Conservation (phyloP, 1,139 yeast genomes). For the Candida sanyaensis region DNA sequence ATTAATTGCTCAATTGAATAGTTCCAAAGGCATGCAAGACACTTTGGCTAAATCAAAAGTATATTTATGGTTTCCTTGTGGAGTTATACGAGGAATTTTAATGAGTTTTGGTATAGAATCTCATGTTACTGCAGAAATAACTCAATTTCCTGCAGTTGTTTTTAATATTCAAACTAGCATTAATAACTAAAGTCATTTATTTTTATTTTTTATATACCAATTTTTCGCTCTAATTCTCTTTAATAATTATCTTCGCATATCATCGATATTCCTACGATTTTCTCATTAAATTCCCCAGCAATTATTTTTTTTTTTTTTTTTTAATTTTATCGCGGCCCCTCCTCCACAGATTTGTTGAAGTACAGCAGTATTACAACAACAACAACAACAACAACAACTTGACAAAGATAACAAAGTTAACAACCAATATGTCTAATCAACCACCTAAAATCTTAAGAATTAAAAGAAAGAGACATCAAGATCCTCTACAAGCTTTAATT, state of each 20-base stretch:
- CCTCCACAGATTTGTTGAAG: no score
- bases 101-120: slow-evolving; percentile 71
- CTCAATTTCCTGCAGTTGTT: slow-evolving; percentile 64
- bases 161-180: slow-evolving; percentile 69
- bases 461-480: slow-evolving; percentile 83
- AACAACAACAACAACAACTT: neutral
- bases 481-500: slow-evolving; percentile 78
- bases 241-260: no score
- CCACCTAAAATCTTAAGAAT: slow-evolving; percentile 71
- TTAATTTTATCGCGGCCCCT: no score
- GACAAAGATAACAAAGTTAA: no score
- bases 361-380: no score
- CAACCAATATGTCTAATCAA: slow-evolving; percentile 8
- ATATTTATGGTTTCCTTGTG: slow-evolving; percentile 80
- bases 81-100: slow-evolving; percentile 79
- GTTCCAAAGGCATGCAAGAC: slow-evolving; percentile 49
- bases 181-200: slow-evolving; percentile 12
- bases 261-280: no score
- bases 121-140: slow-evolving; percentile 66
- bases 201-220: neutral
- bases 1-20: slow-evolving; percentile 56
- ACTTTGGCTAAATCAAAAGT: slow-evolving; percentile 50
- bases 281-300: no score
- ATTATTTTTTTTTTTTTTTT: no score
- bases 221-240: neutral